phyloP scores from a whole-genome alignment of 257 asterid genomes.

The Fraxinus quadrangulata region DNA sequence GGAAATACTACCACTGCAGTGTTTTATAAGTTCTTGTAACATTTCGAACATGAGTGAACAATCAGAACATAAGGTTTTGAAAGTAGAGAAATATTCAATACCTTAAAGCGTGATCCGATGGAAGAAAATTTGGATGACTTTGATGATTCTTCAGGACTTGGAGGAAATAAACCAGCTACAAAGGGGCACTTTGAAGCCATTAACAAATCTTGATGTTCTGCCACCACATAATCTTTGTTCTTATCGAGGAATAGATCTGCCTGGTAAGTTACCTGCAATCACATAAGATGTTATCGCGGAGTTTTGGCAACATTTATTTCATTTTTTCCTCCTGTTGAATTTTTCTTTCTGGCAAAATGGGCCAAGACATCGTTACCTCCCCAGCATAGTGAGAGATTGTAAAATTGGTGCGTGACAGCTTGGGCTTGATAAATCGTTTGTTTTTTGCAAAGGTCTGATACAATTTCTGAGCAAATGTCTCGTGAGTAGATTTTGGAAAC shows the following conservation, averaged over 20 bases:
- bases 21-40: constrained; percentile 15
- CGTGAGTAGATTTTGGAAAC: constrained; percentile 99
- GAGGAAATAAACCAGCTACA: constrained; percentile 92
- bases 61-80: neutral
- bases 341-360: no score
- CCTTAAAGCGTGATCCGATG: constrained; percentile 98
- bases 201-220: constrained; percentile 93
- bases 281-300: constrained; percentile 22
- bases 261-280: constrained; percentile 77
- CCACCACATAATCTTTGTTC: constrained; percentile 98
- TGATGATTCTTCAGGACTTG: constrained; percentile 87
- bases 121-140: constrained; percentile 98
- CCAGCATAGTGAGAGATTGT: constrained; percentile 98
- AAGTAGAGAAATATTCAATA: constrained; percentile 29
- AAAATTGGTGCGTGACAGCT: constrained; percentile 96
- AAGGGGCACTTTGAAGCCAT: constrained; percentile 86
- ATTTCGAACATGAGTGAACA: neutral
- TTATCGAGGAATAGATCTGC: constrained; percentile 95
- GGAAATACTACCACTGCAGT: neutral
- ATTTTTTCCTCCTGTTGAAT: no score
- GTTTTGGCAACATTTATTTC: neutral
- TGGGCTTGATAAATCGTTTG: constrained; percentile 97
- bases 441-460: constrained; percentile 89
- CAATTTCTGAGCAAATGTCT: constrained; percentile 98
- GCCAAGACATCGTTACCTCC: constrained; percentile 56